Evolutionary conservation across 345 rosid species (phyloP).

Genomic region (Murraya paniculata): DNA sequence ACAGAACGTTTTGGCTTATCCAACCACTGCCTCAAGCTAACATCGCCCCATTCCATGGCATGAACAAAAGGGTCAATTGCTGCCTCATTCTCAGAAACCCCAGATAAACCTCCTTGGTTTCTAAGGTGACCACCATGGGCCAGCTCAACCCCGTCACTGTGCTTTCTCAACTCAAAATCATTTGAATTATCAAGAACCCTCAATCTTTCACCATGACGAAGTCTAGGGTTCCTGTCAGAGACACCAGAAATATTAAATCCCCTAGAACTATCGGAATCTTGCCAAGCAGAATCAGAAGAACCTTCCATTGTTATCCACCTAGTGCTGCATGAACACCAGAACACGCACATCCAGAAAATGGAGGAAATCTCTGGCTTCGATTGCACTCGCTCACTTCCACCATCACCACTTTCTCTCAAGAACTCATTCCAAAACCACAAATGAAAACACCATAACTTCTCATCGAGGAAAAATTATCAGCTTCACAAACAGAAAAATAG

Average conservation of each 20-base stretch:
- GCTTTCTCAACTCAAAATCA: constrained; percentile 44
- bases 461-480: constrained; percentile 10
- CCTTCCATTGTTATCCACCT: constrained; percentile 77
- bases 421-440: constrained; percentile 33
- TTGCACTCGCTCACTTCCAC: constrained; percentile 32
- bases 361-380: constrained; percentile 39
- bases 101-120: constrained; percentile 50
- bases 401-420: constrained; percentile 43
- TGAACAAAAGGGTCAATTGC: constrained; percentile 50
- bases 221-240: constrained; percentile 50
- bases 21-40: constrained; percentile 95
- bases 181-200: constrained; percentile 24
- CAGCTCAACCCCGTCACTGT: constrained; percentile 37
- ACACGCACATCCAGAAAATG: constrained; percentile 34
- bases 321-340: constrained; percentile 40
- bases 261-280: constrained; percentile 53
- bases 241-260: constrained; percentile 53
- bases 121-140: constrained; percentile 47
- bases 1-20: constrained; percentile 72
- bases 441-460: constrained; percentile 14
- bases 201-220: constrained; percentile 28
- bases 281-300: constrained; percentile 72
- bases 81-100: constrained; percentile 53
- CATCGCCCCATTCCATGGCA: constrained; percentile 74
- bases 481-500: constrained; percentile 14